Evolutionary conservation across 2,329 filamentous ascomycete species (phyloP).

Genomic region (Trichoderma hamatum): DNA sequence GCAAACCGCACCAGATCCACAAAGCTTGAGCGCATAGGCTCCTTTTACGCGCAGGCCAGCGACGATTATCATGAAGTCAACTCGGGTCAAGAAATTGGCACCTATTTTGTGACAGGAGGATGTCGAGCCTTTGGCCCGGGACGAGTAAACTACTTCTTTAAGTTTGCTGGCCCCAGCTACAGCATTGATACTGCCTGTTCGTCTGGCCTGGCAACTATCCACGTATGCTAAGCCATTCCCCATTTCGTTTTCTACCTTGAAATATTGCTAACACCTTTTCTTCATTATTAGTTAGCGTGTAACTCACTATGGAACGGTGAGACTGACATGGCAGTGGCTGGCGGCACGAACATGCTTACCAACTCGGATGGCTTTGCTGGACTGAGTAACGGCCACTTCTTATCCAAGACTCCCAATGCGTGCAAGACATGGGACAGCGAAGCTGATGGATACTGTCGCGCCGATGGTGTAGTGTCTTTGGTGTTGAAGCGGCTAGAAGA

Average conservation of each 20-base stretch:
- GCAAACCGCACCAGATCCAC: slow-evolving; percentile 49
- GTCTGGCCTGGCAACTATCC: slow-evolving; percentile 71
- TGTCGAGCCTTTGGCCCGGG: slow-evolving; percentile 55
- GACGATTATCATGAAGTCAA: slow-evolving; percentile 82
- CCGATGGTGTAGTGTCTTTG: slow-evolving; percentile 73
- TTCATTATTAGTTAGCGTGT: slow-evolving; percentile 43
- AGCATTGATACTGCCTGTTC: slow-evolving; percentile 78
- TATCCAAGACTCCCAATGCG: slow-evolving; percentile 55
- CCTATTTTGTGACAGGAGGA: slow-evolving; percentile 57
- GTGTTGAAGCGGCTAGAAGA: slow-evolving; percentile 80
- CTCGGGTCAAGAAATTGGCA: slow-evolving; percentile 66
- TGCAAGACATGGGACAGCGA: slow-evolving; percentile 78
- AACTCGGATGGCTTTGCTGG: slow-evolving; percentile 81
- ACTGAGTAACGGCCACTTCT: slow-evolving; percentile 74
- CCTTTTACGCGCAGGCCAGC: slow-evolving; percentile 75
- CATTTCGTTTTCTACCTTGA: not conserved
- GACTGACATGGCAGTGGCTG: slow-evolving; percentile 79
- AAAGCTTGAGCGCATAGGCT: slow-evolving; percentile 61
- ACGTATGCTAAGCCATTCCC: not conserved
- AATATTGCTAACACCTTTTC: not conserved
- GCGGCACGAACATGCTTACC: slow-evolving; percentile 77
- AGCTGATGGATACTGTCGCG: slow-evolving; percentile 82
- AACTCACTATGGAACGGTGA: slow-evolving; percentile 59
- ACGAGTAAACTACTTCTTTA: slow-evolving; percentile 78
- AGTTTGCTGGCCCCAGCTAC: slow-evolving; percentile 73